Evolutionary conservation across 1,284 basidiomycete species (phyloP).

Genomic region (Trichosporon ovoides): DNA sequence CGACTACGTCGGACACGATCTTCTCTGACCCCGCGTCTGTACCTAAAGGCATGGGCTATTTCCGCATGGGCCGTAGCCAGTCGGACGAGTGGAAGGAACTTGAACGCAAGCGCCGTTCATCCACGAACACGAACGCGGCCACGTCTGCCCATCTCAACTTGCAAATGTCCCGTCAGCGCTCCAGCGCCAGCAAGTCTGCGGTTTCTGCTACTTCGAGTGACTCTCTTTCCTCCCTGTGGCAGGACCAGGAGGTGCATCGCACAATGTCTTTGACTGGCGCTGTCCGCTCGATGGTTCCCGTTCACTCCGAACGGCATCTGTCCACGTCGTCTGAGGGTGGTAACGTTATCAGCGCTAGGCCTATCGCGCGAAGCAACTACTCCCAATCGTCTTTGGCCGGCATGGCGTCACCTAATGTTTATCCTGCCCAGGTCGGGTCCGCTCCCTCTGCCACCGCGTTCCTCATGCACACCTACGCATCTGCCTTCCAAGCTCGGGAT

Average conservation of each 20-base stretch:
- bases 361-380: conserved; percentile 29
- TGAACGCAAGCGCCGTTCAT: conserved; percentile 32
- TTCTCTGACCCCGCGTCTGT: conserved; percentile 25
- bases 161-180: conserved; percentile 21
- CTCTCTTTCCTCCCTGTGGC: conserved; percentile 29
- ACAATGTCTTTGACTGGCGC: conserved; percentile 22
- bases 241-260: conserved; percentile 18
- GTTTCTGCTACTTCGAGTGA: conserved; percentile 24
- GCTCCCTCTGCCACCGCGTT: conserved; percentile 35
- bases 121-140: conserved; percentile 19
- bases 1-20: neutral
- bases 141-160: conserved; percentile 9
- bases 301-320: conserved; percentile 18
- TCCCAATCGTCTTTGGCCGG: conserved; percentile 37
- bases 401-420: conserved; percentile 16
- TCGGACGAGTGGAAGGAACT: conserved; percentile 40
- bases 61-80: conserved; percentile 33
- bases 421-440: conserved; percentile 33
- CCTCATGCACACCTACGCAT: conserved; percentile 35
- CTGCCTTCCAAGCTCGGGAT: conserved; percentile 35
- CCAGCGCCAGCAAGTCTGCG: conserved; percentile 7
- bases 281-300: conserved; percentile 29
- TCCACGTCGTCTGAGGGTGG: conserved; percentile 23
- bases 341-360: conserved; percentile 1
- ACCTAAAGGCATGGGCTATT: conserved; percentile 38